Conservation (phyloP, 441 rosid genomes). For the Omphalea diandra region DNA sequence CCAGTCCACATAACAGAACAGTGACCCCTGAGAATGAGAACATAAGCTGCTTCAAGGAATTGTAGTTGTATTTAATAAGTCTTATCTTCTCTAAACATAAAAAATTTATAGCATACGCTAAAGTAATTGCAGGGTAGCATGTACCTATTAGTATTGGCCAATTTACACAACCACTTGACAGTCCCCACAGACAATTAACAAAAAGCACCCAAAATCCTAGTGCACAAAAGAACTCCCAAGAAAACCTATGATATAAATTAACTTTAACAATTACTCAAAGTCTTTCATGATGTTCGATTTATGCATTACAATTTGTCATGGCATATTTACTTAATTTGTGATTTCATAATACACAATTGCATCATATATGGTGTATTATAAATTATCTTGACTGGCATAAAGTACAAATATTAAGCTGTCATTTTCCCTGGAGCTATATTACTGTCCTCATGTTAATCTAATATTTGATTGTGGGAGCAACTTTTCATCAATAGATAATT, state of each 20-base stretch:
- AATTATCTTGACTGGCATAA: not conserved
- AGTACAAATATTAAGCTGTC: not conserved
- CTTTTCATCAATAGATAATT: not conserved
- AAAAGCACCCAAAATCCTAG: not conserved
- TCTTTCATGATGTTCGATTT: not conserved
- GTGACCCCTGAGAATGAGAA: slow-evolving; percentile 60
- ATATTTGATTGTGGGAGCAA: not conserved
- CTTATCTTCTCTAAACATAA: not conserved
- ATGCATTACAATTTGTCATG: not conserved
- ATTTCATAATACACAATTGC: too few species aligned
- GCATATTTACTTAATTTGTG: not conserved
- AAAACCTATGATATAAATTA: not conserved
- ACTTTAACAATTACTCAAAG: not conserved
- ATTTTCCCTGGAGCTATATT: not conserved
- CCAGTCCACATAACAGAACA: slow-evolving; percentile 74
- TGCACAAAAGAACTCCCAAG: not conserved
- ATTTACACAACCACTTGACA: not conserved
- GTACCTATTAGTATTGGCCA: not conserved
- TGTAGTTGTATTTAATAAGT: not conserved
- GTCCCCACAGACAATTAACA: not conserved
- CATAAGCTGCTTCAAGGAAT: slow-evolving; percentile 2
- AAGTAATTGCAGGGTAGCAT: not conserved
- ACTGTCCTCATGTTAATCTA: not conserved
- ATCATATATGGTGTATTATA: not conserved
- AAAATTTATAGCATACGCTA: not conserved